Conservation (phyloP, 176 grass and related monocot species). For the Carex cristatella region DNA sequence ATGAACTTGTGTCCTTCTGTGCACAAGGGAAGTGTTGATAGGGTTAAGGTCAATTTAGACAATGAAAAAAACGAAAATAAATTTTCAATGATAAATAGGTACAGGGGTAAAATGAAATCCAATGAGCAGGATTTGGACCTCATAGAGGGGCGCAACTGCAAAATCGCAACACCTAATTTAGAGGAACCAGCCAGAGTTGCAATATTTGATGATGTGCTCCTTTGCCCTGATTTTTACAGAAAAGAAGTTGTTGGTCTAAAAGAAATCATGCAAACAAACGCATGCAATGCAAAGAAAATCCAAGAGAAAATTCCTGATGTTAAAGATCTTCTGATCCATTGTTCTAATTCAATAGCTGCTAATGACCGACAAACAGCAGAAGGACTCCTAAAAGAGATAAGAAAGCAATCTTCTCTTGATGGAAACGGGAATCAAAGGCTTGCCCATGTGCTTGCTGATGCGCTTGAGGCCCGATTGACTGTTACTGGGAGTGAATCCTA, state of each 20-base stretch:
- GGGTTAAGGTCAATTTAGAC: background rate
- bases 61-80: background rate
- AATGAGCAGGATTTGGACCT: conserved; percentile 20
- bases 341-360: conserved; percentile 28
- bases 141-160: conserved; percentile 13
- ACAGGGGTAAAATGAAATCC: conserved; percentile 2
- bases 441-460: conserved; percentile 26
- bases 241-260: conserved; percentile 20
- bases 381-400: conserved; percentile 27
- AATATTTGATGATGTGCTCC: conserved; percentile 25
- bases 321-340: conserved; percentile 24
- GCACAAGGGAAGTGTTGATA: background rate
- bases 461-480: conserved; percentile 24
- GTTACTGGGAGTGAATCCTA: conserved; percentile 31
- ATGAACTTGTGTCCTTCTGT: background rate
- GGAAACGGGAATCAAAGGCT: conserved; percentile 31
- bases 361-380: conserved; percentile 26
- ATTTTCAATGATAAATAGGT: background rate
- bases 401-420: conserved; percentile 23
- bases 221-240: conserved; percentile 13
- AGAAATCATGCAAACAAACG: conserved; percentile 23
- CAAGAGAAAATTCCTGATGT: conserved; percentile 35
- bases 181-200: conserved; percentile 13
- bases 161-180: conserved; percentile 16
- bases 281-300: background rate